A percentile compares a stretch with the other conserved stretches of the same genome.
Conservation (phyloP, 2,329 filamentous ascomycete species). For the Acephala macrosclerotiorum region DNA sequence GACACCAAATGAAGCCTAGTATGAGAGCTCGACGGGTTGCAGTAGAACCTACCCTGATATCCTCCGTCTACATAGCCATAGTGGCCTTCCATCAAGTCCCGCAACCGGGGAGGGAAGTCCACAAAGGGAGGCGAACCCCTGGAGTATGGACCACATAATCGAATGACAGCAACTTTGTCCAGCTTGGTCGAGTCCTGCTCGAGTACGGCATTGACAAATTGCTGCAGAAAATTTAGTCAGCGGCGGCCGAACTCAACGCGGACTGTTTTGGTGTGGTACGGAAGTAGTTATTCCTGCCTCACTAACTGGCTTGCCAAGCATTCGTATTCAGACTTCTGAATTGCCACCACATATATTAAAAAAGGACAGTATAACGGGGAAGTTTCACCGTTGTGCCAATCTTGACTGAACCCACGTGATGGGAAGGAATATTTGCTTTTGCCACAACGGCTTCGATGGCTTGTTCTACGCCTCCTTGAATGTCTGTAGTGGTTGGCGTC, state of each 20-base stretch:
- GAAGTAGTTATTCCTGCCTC: neutral
- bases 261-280: neutral
- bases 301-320: neutral
- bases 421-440: slow-evolving; percentile 47
- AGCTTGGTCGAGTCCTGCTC: slow-evolving; percentile 57
- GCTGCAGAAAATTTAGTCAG: slow-evolving; percentile 34
- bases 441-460: slow-evolving; percentile 54
- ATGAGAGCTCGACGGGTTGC: neutral
- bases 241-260: neutral
- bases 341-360: neutral
- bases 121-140: slow-evolving; percentile 57
- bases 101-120: slow-evolving; percentile 55
- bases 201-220: slow-evolving; percentile 60
- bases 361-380: neutral
- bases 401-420: slow-evolving; percentile 53
- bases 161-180: slow-evolving; percentile 58
- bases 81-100: slow-evolving; percentile 54
- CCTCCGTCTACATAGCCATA: slow-evolving; percentile 55
- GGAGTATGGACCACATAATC: slow-evolving; percentile 55
- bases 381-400: slow-evolving; percentile 49
- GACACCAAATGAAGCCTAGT: neutral
- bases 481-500: slow-evolving; percentile 57
- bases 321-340: neutral
- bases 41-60: slow-evolving; percentile 37
- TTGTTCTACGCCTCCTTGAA: slow-evolving; percentile 55